phyloP scores from a whole-genome alignment of 345 rosid species.

The Moricandia arvensis region DNA sequence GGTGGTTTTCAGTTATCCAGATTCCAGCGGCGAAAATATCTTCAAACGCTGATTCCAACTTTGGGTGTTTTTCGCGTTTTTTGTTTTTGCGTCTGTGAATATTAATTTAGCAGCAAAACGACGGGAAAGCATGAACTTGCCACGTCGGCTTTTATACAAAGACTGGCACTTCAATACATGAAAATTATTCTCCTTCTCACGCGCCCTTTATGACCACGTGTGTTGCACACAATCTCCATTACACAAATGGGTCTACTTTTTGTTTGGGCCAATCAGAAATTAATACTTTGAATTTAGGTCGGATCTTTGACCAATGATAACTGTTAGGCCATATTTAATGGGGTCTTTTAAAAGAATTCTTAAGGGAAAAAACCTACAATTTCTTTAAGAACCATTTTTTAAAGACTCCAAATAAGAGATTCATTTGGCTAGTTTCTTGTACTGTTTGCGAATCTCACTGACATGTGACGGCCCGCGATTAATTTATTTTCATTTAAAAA shows the following conservation, averaged over 20 bases:
- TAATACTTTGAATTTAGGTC: neutral
- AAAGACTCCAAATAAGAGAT: too few species aligned
- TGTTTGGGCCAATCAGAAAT: neutral
- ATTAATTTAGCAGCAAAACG: neutral
- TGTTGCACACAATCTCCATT: neutral
- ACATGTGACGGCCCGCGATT: too few species aligned
- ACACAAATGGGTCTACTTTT: neutral
- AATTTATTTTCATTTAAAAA: too few species aligned
- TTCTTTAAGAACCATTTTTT: too few species aligned
- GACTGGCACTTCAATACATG: too few species aligned
- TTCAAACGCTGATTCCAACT: constrained; percentile 14
- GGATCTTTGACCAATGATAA: neutral
- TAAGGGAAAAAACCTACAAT: too few species aligned
- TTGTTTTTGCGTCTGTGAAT: neutral
- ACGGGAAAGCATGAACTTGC: constrained; percentile 12
- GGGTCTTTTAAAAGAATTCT: too few species aligned
- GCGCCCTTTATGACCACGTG: neutral
- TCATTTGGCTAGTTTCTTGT: too few species aligned
- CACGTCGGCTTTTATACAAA: constrained; percentile 24
- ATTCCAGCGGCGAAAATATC: constrained; percentile 8
- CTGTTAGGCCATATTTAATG: too few species aligned
- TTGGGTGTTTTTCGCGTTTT: neutral
- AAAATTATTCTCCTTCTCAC: neutral
- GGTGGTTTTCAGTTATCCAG: constrained; percentile 3
- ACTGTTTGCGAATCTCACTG: too few species aligned